Conservation (phyloP, 495 filamentous ascomycete genomes). For the Rhypophila decipiens region DNA sequence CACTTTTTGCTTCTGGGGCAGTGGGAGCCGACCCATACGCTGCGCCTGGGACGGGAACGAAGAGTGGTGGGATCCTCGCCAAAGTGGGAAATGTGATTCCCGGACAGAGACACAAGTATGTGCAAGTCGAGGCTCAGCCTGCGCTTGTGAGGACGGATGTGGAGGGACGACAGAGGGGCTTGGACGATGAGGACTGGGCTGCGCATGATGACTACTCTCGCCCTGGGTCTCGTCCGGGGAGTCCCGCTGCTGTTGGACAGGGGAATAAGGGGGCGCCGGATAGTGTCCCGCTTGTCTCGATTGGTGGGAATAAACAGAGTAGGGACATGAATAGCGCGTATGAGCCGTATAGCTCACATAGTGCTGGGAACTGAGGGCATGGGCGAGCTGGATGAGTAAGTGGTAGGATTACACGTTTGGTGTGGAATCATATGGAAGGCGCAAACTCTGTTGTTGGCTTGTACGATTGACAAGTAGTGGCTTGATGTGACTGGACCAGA, state of each 20-base stretch:
- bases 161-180: not conserved
- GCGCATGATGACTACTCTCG: conserved; percentile 17
- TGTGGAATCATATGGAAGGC: too few species aligned
- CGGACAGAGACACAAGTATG: conserved; percentile 27
- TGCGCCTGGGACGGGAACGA: not conserved
- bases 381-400: too few species aligned
- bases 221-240: not conserved
- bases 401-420: too few species aligned
- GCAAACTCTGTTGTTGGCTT: too few species aligned
- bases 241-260: not conserved
- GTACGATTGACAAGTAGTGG: too few species aligned
- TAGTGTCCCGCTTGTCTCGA: not conserved
- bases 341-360: not conserved
- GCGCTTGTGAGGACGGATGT: conserved; percentile 5
- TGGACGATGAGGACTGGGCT: conserved; percentile 16
- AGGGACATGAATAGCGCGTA: not conserved
- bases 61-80: not conserved
- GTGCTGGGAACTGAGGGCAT: too few species aligned
- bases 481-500: too few species aligned
- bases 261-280: not conserved
- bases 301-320: not conserved
- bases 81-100: not conserved
- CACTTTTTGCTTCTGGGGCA: not conserved
- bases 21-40: conserved; percentile 5
- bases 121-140: conserved; percentile 26